Evolutionary conservation across 108 stramenopile species (phyloP).

Genomic region (Fragilaria crotonensis): DNA sequence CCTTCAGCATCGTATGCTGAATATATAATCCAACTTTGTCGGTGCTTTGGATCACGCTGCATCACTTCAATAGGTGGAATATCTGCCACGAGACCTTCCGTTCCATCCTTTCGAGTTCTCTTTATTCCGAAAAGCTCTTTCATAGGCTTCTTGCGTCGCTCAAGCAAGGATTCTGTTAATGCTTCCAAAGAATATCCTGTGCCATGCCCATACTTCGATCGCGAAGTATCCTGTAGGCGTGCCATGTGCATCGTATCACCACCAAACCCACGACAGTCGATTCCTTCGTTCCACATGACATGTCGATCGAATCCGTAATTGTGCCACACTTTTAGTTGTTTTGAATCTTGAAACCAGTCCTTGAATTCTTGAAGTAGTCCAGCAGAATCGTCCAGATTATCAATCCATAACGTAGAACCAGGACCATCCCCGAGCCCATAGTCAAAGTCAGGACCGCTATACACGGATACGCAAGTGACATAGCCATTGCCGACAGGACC

Average conservation of each 20-base stretch:
- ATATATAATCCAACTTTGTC: conserved; percentile 82
- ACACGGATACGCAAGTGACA: conserved; percentile 92
- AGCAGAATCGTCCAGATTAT: conserved; percentile 80
- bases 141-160: conserved; percentile 85
- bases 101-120: conserved; percentile 82
- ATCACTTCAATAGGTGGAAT: conserved; percentile 83
- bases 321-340: conserved; percentile 91
- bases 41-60: conserved; percentile 65
- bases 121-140: conserved; percentile 89
- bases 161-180: conserved; percentile 62
- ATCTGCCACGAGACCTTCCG: conserved; percentile 61
- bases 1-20: conserved; percentile 78
- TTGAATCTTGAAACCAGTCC: conserved; percentile 71
- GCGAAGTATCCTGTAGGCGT: conserved; percentile 79
- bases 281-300: conserved; percentile 93
- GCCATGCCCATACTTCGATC: conserved; percentile 26
- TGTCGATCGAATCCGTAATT: conserved; percentile 99
- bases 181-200: conserved; percentile 86
- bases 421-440: conserved; percentile 79
- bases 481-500: conserved; percentile 95
- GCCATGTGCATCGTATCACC: conserved; percentile 99
- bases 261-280: conserved; percentile 76
- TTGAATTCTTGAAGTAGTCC: conserved; percentile 86
- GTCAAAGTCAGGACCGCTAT: conserved; percentile 87
- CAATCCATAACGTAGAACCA: conserved; percentile 82